A percentile compares a stretch with the other conserved stretches of the same genome.
phyloP scores from a whole-genome alignment of 2,329 filamentous ascomycete genomes.

The Sarocladium kiliense region DNA sequence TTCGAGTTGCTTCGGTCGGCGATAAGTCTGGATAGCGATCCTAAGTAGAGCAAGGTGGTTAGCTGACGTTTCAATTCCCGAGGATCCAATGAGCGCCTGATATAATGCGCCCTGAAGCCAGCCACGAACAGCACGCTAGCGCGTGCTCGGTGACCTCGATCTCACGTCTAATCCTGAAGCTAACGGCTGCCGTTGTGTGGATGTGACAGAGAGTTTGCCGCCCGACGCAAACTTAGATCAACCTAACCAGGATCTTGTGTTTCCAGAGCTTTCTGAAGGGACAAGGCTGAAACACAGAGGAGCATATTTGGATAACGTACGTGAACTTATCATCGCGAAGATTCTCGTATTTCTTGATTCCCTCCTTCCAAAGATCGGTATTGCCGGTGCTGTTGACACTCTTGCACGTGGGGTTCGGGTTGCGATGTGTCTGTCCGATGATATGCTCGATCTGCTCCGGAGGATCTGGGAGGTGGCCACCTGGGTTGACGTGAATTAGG shows the following conservation, averaged over 20 bases:
- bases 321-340: conserved; percentile 13
- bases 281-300: not conserved
- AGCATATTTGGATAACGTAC: conserved; percentile 1
- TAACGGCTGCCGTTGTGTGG: too few species aligned
- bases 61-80: not conserved
- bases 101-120: not conserved
- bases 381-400: not conserved
- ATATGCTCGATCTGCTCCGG: conserved; percentile 1
- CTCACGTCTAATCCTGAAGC: too few species aligned
- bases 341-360: conserved; percentile 5
- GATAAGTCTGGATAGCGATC: conserved; percentile 32
- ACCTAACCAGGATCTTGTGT: not conserved
- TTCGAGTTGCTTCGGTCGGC: conserved; percentile 29
- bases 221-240: too few species aligned
- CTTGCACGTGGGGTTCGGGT: not conserved
- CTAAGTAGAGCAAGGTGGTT: conserved; percentile 15
- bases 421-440: not conserved
- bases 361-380: not conserved
- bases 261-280: not conserved
- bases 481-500: not conserved
- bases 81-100: too few species aligned
- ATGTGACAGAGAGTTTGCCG: too few species aligned
- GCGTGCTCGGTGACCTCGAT: too few species aligned
- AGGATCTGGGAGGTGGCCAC: not conserved
- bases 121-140: too few species aligned